Conservation (phyloP, 2,329 filamentous ascomycete genomes). For the Drechslerella coelobrocha region DNA sequence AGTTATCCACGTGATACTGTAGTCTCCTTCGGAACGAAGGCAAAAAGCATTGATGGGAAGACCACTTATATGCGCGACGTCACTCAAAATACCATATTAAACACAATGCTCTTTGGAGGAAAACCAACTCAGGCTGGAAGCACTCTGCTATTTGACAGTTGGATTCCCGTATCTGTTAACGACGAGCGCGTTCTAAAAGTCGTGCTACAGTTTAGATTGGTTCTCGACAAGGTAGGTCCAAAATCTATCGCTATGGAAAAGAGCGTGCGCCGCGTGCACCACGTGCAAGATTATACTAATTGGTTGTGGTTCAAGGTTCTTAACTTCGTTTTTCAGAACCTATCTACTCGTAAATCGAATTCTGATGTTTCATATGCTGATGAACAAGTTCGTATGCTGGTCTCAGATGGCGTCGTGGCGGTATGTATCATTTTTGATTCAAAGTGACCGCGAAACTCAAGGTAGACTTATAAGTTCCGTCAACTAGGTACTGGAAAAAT, state of each 20-base stretch:
- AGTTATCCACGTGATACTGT: slow-evolving; percentile 48
- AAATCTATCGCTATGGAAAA: background rate
- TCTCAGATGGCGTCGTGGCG: slow-evolving; percentile 34
- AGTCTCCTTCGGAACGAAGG: slow-evolving; percentile 53
- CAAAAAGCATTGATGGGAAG: slow-evolving; percentile 53
- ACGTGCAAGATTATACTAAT: too few relatives aligned
- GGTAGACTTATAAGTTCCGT: too few relatives aligned
- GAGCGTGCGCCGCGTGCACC: too few relatives aligned
- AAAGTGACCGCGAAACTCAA: background rate
- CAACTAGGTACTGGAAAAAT: slow-evolving; percentile 42
- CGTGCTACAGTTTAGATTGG: slow-evolving; percentile 34
- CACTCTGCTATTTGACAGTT: slow-evolving; percentile 53
- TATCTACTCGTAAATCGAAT: slow-evolving; percentile 28
- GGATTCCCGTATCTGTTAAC: slow-evolving; percentile 52
- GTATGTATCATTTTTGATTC: background rate
- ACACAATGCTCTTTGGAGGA: slow-evolving; percentile 54
- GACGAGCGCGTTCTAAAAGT: slow-evolving; percentile 42
- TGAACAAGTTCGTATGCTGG: slow-evolving; percentile 23
- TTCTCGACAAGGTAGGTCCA: slow-evolving; percentile 40
- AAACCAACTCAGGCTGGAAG: slow-evolving; percentile 41
- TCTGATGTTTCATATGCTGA: slow-evolving; percentile 12
- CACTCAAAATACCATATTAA: slow-evolving; percentile 52
- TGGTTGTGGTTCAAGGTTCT: slow-evolving; percentile 15
- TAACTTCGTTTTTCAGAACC: slow-evolving; percentile 37
- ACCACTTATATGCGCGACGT: slow-evolving; percentile 53